These are phyloP conservation scores for Xylariaceae sp. DNA, from an alignment of 2,329 filamentous ascomycete genomes.

Conservation along the genomic window DNA sequence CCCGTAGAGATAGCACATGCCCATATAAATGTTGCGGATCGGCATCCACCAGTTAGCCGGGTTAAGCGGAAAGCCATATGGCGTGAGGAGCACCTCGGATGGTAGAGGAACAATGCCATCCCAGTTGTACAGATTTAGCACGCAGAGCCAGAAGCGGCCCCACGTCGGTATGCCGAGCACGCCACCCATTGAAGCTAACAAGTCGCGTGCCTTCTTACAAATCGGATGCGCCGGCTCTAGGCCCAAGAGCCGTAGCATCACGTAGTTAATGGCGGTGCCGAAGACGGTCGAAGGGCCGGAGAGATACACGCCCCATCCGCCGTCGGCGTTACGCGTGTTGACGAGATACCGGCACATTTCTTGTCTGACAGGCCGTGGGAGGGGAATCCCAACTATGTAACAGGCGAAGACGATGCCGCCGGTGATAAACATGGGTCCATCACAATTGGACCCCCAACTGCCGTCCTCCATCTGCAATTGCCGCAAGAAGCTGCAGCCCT, in stretches of 20 bases:
- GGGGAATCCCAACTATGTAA: conserved; percentile 7
- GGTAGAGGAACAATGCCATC: conserved; percentile 16
- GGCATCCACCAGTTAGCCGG: conserved; percentile 15
- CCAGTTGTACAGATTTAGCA: conserved; percentile 11
- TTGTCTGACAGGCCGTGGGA: conserved; percentile 2
- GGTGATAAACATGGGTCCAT: conserved; percentile 16
- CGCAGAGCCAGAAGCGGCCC: conserved; percentile 14
- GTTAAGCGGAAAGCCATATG: not conserved
- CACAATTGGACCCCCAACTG: conserved; percentile 9
- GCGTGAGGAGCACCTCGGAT: conserved; percentile 4
- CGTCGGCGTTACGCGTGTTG: conserved; percentile 5
- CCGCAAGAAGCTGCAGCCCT: conserved; percentile 8
- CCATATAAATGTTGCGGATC: conserved; percentile 10
- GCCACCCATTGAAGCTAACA: conserved; percentile 7
- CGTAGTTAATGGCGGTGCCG: conserved; percentile 10
- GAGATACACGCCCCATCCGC: conserved; percentile 13
- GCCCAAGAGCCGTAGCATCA: conserved; percentile 9
- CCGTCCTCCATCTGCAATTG: conserved; percentile 13
- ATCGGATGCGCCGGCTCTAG: not conserved
- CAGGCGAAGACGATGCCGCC: conserved; percentile 11
- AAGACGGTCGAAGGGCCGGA: conserved; percentile 8
- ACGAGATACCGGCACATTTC: conserved; percentile 16
- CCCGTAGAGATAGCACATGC: conserved; percentile 17
- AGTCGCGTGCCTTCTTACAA: conserved; percentile 1
- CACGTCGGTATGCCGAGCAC: conserved; percentile 6